Conservation (phyloP, 768 basidiomycete species). For the Hirschioporus abietinus region DNA sequence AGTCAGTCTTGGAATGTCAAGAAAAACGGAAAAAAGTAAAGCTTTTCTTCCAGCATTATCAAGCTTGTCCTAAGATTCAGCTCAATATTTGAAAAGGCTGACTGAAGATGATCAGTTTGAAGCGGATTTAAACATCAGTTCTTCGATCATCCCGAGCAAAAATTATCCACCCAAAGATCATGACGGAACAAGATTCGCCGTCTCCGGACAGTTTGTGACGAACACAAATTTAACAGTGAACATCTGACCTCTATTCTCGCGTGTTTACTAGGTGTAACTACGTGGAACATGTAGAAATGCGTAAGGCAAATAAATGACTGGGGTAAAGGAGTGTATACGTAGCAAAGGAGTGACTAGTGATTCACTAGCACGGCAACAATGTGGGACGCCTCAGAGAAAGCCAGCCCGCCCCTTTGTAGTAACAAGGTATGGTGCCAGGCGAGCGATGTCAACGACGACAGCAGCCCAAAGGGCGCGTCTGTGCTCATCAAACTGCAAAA, state of each 20-base stretch:
- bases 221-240: background rate
- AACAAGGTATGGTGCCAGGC: slow-evolving; percentile 22
- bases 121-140: no score
- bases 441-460: slow-evolving; percentile 22
- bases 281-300: background rate
- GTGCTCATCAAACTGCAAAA: slow-evolving; percentile 20
- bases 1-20: no score
- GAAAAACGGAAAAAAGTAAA: no score
- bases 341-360: background rate
- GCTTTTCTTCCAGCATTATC: no score
- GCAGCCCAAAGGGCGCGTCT: slow-evolving; percentile 10
- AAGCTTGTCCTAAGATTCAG: no score
- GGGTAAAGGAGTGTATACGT: background rate
- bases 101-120: no score
- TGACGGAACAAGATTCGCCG: background rate
- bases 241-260: background rate
- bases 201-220: background rate
- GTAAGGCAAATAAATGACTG: background rate
- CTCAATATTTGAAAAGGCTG: no score
- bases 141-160: no score
- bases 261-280: background rate
- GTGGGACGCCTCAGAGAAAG: background rate
- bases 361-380: background rate
- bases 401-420: slow-evolving; percentile 20
- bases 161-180: no score